Conservation (phyloP, 179 eudicot genomes). For the Spinacia oleracea region DNA sequence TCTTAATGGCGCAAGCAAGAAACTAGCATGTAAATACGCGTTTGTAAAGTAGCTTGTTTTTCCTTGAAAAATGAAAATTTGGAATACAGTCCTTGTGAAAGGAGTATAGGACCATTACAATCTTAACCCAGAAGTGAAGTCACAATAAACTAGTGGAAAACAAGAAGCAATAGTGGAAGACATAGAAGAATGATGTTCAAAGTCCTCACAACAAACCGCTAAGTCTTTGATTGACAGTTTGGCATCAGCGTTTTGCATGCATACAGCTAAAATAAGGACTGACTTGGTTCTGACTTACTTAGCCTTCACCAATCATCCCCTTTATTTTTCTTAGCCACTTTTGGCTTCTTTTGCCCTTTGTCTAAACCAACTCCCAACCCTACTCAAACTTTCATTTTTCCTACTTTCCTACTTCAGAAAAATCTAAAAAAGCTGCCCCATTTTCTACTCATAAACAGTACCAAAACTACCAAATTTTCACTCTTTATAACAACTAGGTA, state of each 20-base stretch:
- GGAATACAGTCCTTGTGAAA: no score
- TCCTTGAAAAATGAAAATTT: no score
- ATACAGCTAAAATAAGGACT: background rate
- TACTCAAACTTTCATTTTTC: background rate
- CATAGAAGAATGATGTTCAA: background rate
- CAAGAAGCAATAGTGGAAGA: background rate
- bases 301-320: background rate
- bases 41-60: no score
- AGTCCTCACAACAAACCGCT: slow-evolving; percentile 7
- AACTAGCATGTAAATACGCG: no score
- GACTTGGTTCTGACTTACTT: background rate
- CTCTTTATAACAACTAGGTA: slow-evolving; percentile 21
- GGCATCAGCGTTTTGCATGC: background rate
- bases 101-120: no score
- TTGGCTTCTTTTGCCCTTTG: slow-evolving; percentile 27
- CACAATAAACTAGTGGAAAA: no score
- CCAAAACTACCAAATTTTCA: slow-evolving; percentile 15
- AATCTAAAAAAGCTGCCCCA: background rate
- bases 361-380: slow-evolving; percentile 26
- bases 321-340: slow-evolving; percentile 2
- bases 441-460: slow-evolving; percentile 9
- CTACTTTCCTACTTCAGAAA: slow-evolving; percentile 5
- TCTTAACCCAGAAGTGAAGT: no score
- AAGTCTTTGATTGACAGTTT: slow-evolving; percentile 3
- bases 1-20: no score